Base-by-base conservation (phyloP, 75 land plant species). In the Chamaecyparis obtusa region DNA sequence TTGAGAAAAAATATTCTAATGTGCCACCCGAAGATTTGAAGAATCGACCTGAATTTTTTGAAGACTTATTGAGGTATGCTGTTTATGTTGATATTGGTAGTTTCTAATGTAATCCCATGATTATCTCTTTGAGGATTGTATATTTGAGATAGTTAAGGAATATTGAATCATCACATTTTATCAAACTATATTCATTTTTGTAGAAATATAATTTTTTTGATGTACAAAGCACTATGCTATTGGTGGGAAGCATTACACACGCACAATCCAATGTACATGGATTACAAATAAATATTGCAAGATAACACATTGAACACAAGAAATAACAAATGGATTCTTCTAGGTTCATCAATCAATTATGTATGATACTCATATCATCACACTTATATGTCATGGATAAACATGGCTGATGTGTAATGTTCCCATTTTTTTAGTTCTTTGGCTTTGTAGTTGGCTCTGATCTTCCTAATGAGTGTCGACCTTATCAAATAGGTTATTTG, bases 1-100 rank as follows among this genome's bases (percentile, higher is more conserved):
- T 97, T 90, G 91, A 94, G 84, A 87, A 88, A 32, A 97, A 94
- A 69, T 97, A 97, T 90, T 92, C 91, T 80, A 92, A 89, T 82
- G 85, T 94, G 48, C 89, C 96, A 43, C 84, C 71, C 3, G 87
- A 86, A 86, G 99, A 96, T 35, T 83, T 97, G 84, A 91, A 87
- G 71, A 86, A 91, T 57, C 84, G 85, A 35, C 80, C 88, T 27
- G 91, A 91, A 11, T 92, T 97, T 88, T 95, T 90, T 88, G 89
- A 91, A 75, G 99, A 97, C 88, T 93, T 97, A 67, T 93, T 97
- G 36, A 95, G 95, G 99, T 97, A 87, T 39, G 60, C 24, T 81
- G 84, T 69, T 37, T 17, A 6, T 33, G 64, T 5, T 85, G 6
- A 60, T 46, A 44, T 5, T 46, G 19, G 9, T 32, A 21, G 41